Base-by-base conservation (phyloP, 371 early-diverging fungal genomes). In the Mortierella sp. region DNA sequence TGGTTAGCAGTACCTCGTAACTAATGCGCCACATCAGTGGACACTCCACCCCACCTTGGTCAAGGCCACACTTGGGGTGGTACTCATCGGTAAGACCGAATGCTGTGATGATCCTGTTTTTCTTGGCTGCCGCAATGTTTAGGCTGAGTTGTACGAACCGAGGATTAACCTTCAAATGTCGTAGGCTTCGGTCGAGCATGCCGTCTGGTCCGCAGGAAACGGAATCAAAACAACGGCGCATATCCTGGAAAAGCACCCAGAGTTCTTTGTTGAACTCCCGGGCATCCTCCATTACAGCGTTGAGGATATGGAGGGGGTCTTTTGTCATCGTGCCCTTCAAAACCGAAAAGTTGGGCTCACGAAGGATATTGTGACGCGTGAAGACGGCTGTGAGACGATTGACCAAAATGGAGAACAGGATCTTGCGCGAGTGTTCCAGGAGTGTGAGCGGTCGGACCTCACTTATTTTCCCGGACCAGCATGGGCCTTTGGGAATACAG, bases 271-370 rank as follows among this genome's bases (percentile, higher is more conserved):
- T 50, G 41, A 21, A 27, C 30, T 69, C 69, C 2, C 58, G 24
- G 8, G 70, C 70, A 24, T 62, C 70, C 42, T 70, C 70, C 58
- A 62, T 37, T 0, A 62, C 62, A 1, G 70, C 54, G 26, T 70
- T 56, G 9, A 70, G 50, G 19, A 47, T 47, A 19, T 70, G 62
- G 6, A 70, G 56, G 6, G 62, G 62, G 11, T 61, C 62, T 43
- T 58, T 57, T 8, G 70, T 70, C 48, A 32, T 61, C 4, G 57
- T 69, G 0, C 69, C 62, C 24, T 42, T 41, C 23, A 69, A 57
- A 3, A 69, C 69, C 1, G 69, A 61, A 23, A 69, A 69, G 31
- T 68, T 68, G 14, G 56, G 31, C 8, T 52, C 69, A 2, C 50
- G 30, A 0, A 68, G 31, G 37, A 69, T 42, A 21, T 46, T 44